phyloP scores from a whole-genome alignment of 2,329 filamentous ascomycete species.

The Fusarium nanum region DNA sequence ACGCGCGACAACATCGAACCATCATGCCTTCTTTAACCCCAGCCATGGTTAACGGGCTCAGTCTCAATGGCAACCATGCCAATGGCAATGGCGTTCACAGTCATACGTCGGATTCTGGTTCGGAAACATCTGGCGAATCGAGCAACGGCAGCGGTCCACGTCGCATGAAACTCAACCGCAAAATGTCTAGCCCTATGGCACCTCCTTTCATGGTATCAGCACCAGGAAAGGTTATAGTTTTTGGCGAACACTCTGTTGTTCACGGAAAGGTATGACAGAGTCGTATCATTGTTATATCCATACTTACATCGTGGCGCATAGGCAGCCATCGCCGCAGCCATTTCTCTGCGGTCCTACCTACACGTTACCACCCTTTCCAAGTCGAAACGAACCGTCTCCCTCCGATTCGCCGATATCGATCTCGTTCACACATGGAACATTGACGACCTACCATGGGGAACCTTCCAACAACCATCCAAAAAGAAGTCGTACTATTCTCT shows the following conservation, averaged over 20 bases:
- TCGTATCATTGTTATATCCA: constrained; percentile 2
- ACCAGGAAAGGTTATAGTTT: constrained; percentile 97
- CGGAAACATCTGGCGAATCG: constrained; percentile 44
- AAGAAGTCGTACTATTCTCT: constrained; percentile 96
- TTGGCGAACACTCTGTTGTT: constrained; percentile 97
- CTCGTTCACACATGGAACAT: constrained; percentile 95
- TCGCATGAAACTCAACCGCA: constrained; percentile 61
- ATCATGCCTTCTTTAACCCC: constrained; percentile 40
- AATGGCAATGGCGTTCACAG: constrained; percentile 11
- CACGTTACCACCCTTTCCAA: constrained; percentile 95
- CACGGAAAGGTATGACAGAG: constrained; percentile 79
- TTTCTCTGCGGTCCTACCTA: constrained; percentile 94
- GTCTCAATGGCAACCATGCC: constrained; percentile 39
- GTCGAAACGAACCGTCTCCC: constrained; percentile 85
- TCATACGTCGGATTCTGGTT: constrained; percentile 43
- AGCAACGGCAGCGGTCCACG: constrained; percentile 52
- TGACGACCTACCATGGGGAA: constrained; percentile 86
- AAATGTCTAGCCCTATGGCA: constrained; percentile 74
- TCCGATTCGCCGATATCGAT: constrained; percentile 91
- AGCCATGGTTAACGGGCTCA: constrained; percentile 43
- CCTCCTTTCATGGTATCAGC: constrained; percentile 98
- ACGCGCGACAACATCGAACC: constrained; percentile 26
- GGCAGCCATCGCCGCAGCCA: constrained; percentile 93
- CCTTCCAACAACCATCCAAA: constrained; percentile 82
- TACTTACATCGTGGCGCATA: constrained; percentile 51